Evolutionary conservation across 768 basidiomycete genomes (phyloP).

Genomic region (Leccinum longicurvipes): DNA sequence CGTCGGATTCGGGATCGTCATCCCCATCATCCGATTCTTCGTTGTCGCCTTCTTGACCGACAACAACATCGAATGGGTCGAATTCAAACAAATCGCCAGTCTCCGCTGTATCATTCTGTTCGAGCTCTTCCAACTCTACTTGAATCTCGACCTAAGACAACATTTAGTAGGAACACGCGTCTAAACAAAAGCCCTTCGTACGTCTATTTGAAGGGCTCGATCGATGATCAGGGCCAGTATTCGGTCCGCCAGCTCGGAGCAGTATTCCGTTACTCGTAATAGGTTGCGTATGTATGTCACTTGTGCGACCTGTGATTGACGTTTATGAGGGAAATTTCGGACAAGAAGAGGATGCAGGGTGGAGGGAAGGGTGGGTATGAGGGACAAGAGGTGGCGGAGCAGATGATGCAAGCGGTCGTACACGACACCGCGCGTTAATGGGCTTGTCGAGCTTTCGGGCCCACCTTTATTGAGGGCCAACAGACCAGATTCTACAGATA

Average conservation of each 20-base stretch:
- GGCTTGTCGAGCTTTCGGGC: conserved; percentile 61
- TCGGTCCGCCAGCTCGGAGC: conserved; percentile 80
- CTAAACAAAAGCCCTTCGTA: conserved; percentile 37
- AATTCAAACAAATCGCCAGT: conserved; percentile 64
- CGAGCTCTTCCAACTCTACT: conserved; percentile 89
- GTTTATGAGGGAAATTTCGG: conserved; percentile 89
- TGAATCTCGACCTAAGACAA: conserved; percentile 84
- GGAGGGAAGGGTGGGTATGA: conserved; percentile 89
- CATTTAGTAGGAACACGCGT: background rate
- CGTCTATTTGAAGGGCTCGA: conserved; percentile 94
- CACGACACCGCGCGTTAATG: conserved; percentile 76
- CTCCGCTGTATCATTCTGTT: conserved; percentile 56
- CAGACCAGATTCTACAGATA: conserved; percentile 61
- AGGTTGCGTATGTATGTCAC: conserved; percentile 90
- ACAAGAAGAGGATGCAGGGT: conserved; percentile 83
- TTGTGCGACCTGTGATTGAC: conserved; percentile 75
- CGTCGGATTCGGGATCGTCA: conserved; percentile 46
- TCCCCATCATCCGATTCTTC: conserved; percentile 56
- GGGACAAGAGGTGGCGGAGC: conserved; percentile 78
- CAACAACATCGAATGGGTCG: conserved; percentile 81
- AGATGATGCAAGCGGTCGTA: conserved; percentile 87
- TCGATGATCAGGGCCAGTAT: conserved; percentile 87
- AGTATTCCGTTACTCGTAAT: conserved; percentile 79
- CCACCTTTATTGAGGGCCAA: conserved; percentile 55
- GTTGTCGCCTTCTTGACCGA: conserved; percentile 71